These are phyloP conservation scores for Yamadazyma nakazawae DNA, from an alignment of 805 yeast species.

Conservation along the genomic window DNA sequence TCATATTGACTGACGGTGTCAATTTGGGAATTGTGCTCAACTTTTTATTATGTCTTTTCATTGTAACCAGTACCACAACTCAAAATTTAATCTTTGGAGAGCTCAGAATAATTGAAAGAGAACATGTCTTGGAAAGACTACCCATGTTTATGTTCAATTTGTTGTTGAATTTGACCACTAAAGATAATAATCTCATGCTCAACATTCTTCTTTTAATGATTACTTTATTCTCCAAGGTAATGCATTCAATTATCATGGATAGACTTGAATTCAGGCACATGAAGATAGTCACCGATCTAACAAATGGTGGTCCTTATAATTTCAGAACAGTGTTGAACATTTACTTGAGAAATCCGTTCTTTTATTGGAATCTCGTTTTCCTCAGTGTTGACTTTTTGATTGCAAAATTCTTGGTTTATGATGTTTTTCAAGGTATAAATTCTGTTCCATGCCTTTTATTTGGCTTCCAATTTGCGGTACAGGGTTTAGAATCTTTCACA, in stretches of 20 bases:
- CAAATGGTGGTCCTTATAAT: constrained; percentile 12
- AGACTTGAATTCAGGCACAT: constrained; percentile 42
- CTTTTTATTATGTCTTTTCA: constrained; percentile 19
- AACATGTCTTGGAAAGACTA: constrained; percentile 47
- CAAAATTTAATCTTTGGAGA: constrained; percentile 67
- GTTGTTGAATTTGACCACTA: constrained; percentile 63
- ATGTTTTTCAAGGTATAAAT: constrained; percentile 47
- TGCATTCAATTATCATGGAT: constrained; percentile 71
- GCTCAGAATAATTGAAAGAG: constrained; percentile 69
- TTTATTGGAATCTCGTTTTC: constrained; percentile 44
- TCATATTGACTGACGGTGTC: constrained; percentile 30
- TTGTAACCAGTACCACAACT: constrained; percentile 35
- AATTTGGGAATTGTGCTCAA: constrained; percentile 28
- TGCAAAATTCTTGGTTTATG: constrained; percentile 55
- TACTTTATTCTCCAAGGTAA: constrained; percentile 48
- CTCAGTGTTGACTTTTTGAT: constrained; percentile 49
- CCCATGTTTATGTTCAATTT: constrained; percentile 40
- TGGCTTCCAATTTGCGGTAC: constrained; percentile 72
- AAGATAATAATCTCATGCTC: constrained; percentile 57
- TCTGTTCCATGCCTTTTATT: constrained; percentile 60
- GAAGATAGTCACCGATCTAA: constrained; percentile 24
- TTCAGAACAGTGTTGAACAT: constrained; percentile 21
- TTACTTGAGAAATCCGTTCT: constrained; percentile 27
- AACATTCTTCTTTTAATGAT: constrained; percentile 40
- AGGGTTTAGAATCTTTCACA: constrained; percentile 52